Evolutionary conservation across 2,329 filamentous ascomycete genomes (phyloP), one percentile per base, ranked within the genome.

Genomic region (Phyllosticta citribraziliensis): DNA sequence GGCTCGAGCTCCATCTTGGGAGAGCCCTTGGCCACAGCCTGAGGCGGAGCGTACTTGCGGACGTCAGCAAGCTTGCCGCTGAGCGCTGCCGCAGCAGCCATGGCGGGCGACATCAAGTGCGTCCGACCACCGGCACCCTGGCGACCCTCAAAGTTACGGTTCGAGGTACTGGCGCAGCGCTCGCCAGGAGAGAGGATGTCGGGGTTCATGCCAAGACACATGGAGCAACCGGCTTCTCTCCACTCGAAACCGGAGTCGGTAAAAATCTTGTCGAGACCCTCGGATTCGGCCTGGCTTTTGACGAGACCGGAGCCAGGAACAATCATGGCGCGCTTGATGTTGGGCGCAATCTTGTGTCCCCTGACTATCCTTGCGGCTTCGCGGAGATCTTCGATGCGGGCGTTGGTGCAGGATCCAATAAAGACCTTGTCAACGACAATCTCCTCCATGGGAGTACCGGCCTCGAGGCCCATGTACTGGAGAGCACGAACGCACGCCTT

Each of bases 191-290:
- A 86, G 55, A 97, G 83, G 65, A 99, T 97, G 74, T 99, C 94
- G 0, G 94, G 93, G 80, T 99, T 99, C 93, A 99, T 99, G 73
- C 94, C 94, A 60, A 99, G 83, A 73, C 94, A 97, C 94, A 99
- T 99, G 65, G 90, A 96, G 83, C 94, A 99, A 56, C 94, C 94
- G 66, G 94, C 94, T 79, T 99, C 94, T 72, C 94, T 86, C 93
- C 93, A 97, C 74, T 97, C 93, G 67, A 97, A 97, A 8, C 94
- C 94, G 56, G 94, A 92, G 64, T 96, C 90, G 9, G 79, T 71
- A 76, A 99, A 97, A 71, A 97, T 88, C 79, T 91, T 90, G 77
- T 97, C 90, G 4, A 99, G 85, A 58, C 93, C 93, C 76, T 97
- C 94, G 2, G 84, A 79, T 76, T 99, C 93, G 5, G 94, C 94